Conservation (phyloP, 257 asterid species). For the Solanum etuberosum region DNA sequence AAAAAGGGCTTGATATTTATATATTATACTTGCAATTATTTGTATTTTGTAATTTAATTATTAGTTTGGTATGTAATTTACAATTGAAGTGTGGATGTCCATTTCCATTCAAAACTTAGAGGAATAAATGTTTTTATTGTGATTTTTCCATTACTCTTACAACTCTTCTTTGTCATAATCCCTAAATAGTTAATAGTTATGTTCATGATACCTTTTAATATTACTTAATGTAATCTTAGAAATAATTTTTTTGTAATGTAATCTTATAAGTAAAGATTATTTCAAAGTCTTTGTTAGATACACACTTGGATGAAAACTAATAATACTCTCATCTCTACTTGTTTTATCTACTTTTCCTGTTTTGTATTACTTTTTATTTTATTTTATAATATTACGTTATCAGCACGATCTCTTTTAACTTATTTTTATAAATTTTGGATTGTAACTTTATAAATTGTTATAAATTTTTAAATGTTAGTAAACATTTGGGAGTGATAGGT, state of each 20-base stretch:
- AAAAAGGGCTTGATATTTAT: slow-evolving; percentile 22
- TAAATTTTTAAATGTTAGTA: neutral
- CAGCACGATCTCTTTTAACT: too few relatives aligned
- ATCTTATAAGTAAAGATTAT: too few relatives aligned
- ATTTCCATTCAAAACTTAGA: neutral
- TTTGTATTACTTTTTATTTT: neutral
- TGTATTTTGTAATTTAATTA: neutral
- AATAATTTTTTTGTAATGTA: neutral
- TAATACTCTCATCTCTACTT: neutral
- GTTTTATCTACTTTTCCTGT: neutral
- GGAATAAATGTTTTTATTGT: neutral
- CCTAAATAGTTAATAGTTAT: neutral
- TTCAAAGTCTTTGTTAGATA: neutral
- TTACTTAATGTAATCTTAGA: neutral
- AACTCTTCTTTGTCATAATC: neutral
- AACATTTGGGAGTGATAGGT: neutral
- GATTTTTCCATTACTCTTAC: neutral
- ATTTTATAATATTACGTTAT: too few relatives aligned
- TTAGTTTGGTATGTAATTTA: neutral
- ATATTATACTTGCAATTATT: neutral
- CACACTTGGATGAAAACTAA: neutral
- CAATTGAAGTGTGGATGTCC: neutral
- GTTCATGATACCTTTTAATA: neutral
- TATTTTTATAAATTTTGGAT: too few relatives aligned
- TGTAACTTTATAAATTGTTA: neutral